Evolutionary conservation across 1,284 basidiomycete genomes (phyloP).

Genomic region (Ustilago sp.): DNA sequence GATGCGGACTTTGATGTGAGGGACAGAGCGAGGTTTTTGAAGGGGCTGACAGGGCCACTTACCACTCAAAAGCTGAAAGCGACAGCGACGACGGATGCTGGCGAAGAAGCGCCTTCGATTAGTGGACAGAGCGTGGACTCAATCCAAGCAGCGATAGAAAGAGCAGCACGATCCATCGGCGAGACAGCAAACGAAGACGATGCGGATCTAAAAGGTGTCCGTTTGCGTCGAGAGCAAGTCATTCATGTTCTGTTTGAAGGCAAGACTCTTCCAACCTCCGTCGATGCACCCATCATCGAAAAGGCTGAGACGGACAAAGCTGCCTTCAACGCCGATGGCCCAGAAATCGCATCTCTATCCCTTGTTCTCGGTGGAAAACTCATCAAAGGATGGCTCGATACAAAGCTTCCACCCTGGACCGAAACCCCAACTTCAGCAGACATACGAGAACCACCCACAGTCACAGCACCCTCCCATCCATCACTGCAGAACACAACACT

Average conservation of each 20-base stretch:
- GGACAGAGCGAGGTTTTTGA: conserved; percentile 62
- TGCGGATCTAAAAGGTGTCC: conserved; percentile 49
- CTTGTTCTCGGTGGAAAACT: conserved; percentile 47
- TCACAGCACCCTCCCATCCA: conserved; percentile 13
- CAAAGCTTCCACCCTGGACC: conserved; percentile 44
- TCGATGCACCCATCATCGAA: not conserved
- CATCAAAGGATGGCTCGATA: conserved; percentile 51
- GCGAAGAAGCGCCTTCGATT: not conserved
- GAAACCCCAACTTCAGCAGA: conserved; percentile 21
- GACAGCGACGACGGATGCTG: not conserved
- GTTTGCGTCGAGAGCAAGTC: conserved; percentile 56
- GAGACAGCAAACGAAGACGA: conserved; percentile 40
- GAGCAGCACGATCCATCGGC: conserved; percentile 22
- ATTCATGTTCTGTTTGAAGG: conserved; percentile 57
- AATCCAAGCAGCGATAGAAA: conserved; percentile 24
- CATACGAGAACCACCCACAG: conserved; percentile 32
- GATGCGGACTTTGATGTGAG: conserved; percentile 62
- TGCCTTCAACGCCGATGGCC: not conserved
- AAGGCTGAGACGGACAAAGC: not conserved
- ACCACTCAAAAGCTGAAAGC: conserved; percentile 1
- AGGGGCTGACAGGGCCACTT: conserved; percentile 52
- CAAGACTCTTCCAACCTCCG: conserved; percentile 7
- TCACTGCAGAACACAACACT: conserved; percentile 27
- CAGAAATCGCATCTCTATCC: conserved; percentile 42
- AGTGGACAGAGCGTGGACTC: conserved; percentile 12